Conservation (phyloP, 257 asterid genomes). For the Ocimum tenuiflorum region DNA sequence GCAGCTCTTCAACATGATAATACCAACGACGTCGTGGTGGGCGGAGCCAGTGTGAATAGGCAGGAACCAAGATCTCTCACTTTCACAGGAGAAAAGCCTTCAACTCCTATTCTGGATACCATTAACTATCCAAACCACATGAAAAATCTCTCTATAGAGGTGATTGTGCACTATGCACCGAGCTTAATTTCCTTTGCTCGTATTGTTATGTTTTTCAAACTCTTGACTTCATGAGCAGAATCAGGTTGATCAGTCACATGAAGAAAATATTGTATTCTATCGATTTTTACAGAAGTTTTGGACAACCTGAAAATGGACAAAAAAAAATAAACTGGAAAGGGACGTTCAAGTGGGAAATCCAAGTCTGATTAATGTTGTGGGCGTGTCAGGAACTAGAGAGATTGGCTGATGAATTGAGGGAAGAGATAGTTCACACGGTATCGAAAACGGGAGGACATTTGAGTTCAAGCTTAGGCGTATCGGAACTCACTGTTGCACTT, state of each 20-base stretch:
- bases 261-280: too few relatives aligned
- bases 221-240: too few relatives aligned
- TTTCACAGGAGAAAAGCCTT: slow-evolving; percentile 49
- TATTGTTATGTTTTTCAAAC: too few relatives aligned
- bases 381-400: slow-evolving; percentile 37
- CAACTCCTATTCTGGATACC: slow-evolving; percentile 56
- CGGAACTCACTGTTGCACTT: slow-evolving; percentile 65
- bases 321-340: too few relatives aligned
- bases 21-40: slow-evolving; percentile 13
- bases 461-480: slow-evolving; percentile 59
- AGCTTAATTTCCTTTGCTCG: too few relatives aligned
- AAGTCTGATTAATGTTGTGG: too few relatives aligned
- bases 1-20: slow-evolving; percentile 26
- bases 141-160: slow-evolving; percentile 61
- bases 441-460: slow-evolving; percentile 67
- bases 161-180: too few relatives aligned
- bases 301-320: too few relatives aligned
- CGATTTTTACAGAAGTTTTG: too few relatives aligned
- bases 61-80: slow-evolving; percentile 24
- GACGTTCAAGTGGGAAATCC: too few relatives aligned
- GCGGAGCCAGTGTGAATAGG: not conserved
- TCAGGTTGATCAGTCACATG: too few relatives aligned
- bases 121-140: slow-evolving; percentile 57
- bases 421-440: slow-evolving; percentile 51
- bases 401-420: slow-evolving; percentile 52